Base-by-base conservation (phyloP, 805 yeast genomes). In the Priceomyces haplophilus region DNA sequence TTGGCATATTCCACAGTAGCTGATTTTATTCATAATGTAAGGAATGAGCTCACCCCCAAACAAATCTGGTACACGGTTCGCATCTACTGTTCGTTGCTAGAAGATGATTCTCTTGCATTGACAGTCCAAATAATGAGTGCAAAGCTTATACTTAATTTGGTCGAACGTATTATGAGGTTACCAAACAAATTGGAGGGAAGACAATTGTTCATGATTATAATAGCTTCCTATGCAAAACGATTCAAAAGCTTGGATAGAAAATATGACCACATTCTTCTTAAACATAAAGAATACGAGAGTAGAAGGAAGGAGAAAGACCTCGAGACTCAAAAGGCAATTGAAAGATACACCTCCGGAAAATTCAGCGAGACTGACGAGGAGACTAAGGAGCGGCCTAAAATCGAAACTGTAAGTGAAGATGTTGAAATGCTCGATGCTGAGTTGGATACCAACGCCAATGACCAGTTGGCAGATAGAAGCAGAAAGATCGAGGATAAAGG, bases 111-210 rank as follows among this genome's bases (percentile, higher is more conserved):
- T 0, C 66, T 93, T 49, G 93, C 95, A 1, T 75, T 88, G 47
- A 86, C 95, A 5, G 96, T 90, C 29, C 98, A 95, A 61, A 86
- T 90, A 7, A 89, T 93, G 97, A 86, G 97, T 65, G 96, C 97
- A 2, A 91, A 90, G 63, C 69, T 93, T 24, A 65, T 93, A 24
- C 64, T 91, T 48, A 95, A 93, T 61, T 69, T 95, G 53, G 91
- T 93, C 16, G 99, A 95, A 51, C 72, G 95, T 34, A 85, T 93
- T 31, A 75, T 85, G 77, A 85, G 85, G 54, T 63, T 90, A 52
- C 90, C 86, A 32, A 85, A 85, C 41, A 86, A 86, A 51, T 76
- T 79, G 20, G 96, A 93, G 48, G 85, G 88, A 2, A 73, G 93
- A 41, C 95, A 88, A 59, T 68, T 95, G 41, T 78, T 89, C 65